Percentiles rank a stretch among this genome's conserved stretches.
These are phyloP conservation scores for Mitragyna speciosa DNA, from an alignment of 257 asterid genomes.

Conservation along the genomic window DNA sequence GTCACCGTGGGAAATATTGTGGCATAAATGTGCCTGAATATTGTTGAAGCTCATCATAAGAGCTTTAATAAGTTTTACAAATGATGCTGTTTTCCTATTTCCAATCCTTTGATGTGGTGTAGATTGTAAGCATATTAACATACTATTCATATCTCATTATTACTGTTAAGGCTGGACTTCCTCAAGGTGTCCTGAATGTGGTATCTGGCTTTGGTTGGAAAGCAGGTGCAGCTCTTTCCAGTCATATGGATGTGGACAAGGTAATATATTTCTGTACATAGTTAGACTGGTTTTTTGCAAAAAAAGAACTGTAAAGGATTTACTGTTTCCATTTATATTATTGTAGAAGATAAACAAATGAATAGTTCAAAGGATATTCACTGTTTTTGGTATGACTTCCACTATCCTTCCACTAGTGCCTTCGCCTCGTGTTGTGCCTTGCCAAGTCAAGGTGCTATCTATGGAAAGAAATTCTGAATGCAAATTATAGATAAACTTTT, in stretches of 20 bases:
- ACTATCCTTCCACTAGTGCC: neutral
- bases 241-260: slow-evolving; percentile 99
- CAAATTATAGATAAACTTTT: neutral
- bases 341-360: neutral
- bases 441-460: neutral
- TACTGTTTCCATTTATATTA: neutral
- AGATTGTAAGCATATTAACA: neutral
- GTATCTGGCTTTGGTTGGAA: slow-evolving; percentile 91
- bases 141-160: neutral
- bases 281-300: neutral
- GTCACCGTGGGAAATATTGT: neutral
- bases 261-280: slow-evolving; percentile 30
- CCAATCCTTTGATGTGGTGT: neutral
- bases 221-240: slow-evolving; percentile 94
- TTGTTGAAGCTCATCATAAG: neutral
- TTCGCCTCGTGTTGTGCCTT: neutral
- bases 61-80: neutral
- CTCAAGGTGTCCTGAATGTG: slow-evolving; percentile 79
- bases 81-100: neutral
- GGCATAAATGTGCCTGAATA: neutral
- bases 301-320: neutral
- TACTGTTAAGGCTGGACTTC: slow-evolving; percentile 85
- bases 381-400: neutral
- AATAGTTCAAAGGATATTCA: too few species aligned
- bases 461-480: neutral